phyloP scores from a whole-genome alignment of 495 filamentous ascomycete species.

The Clavariopsis aquatica region DNA sequence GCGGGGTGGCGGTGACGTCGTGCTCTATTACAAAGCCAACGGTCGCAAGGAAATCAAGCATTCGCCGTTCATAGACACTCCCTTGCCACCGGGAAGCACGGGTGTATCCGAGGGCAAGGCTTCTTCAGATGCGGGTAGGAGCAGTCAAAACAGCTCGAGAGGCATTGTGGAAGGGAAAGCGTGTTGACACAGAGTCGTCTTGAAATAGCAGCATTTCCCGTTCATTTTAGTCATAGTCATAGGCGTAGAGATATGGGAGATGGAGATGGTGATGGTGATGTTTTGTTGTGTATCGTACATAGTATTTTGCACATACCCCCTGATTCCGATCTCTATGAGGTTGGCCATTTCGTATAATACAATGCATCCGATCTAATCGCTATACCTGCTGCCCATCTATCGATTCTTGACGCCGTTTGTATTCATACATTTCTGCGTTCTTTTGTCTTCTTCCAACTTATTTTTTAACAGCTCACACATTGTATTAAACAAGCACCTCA shows the following conservation, averaged over 20 bases:
- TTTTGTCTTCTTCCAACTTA: too few species aligned
- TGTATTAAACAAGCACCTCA: conserved; percentile 17
- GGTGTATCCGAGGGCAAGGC: conserved; percentile 32
- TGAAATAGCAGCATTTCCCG: not conserved
- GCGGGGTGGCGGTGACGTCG: conserved; percentile 86
- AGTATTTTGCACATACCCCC: conserved; percentile 32
- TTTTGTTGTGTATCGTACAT: conserved; percentile 26
- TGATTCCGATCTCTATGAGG: not conserved
- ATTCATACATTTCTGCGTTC: too few species aligned
- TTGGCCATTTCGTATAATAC: not conserved
- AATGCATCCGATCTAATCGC: too few species aligned
- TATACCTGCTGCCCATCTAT: not conserved
- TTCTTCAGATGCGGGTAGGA: conserved; percentile 29
- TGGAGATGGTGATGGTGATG: not conserved
- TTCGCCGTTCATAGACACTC: conserved; percentile 18
- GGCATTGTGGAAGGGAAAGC: conserved; percentile 27
- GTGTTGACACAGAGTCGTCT: not conserved
- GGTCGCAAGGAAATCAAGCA: conserved; percentile 61
- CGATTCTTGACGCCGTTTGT: not conserved
- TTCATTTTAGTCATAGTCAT: too few species aligned
- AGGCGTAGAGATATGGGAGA: not conserved
- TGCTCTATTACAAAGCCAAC: conserved; percentile 88
- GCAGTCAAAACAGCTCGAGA: conserved; percentile 30
- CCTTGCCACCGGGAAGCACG: conserved; percentile 20
- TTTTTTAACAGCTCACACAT: too few species aligned